Evolutionary conservation across 1,284 basidiomycete species (phyloP), one percentile per base, ranked within the genome.

Genomic region (Veloporphyrellus conicus): DNA sequence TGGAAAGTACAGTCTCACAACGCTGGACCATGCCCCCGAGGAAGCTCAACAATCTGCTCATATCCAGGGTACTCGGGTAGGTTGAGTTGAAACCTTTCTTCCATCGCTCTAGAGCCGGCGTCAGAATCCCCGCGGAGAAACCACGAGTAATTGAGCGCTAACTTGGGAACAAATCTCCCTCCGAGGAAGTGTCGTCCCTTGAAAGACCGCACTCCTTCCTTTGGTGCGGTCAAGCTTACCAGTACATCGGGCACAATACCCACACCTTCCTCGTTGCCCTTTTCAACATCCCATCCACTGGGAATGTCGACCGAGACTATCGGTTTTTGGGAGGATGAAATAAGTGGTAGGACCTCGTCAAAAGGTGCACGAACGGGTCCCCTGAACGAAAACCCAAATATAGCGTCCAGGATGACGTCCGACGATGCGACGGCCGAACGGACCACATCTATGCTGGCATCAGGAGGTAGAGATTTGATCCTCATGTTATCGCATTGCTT

Each of bases 341-440:
- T 73, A 3, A 87, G 71, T 1, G 79, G 74, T 3, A 99, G 76
- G 14, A 86, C 84, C 0, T 68, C 61, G 58, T 92, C 84, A 68
- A 98, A 99, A 0, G 96, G 96, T 3, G 87, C 71, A 11, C 96
- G 84, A 6, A 93, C 77, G 20, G 93, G 93, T 1, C 79, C 87
- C 57, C 88, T 77, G 79, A 98, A 99, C 1, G 93, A 96, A 72
- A 99, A 99, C 4, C 96, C 95, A 59, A 99, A 99, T 53, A 99
- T 89, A 9, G 93, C 90, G 63, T 99, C 96, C 39, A 99, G 75
- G 15, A 99, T 78, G 27, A 97, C 84, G 67, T 98, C 92, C 1
- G 84, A 79, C 18, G 77, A 71, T 5, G 68, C 60, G 6, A 95
- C 71, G 0, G 79, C 80, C 23, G 69, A 62, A 31, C 66, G 63